phyloP scores from a whole-genome alignment of 78 protist species.

The Planoprotostelium fungivorum region DNA sequence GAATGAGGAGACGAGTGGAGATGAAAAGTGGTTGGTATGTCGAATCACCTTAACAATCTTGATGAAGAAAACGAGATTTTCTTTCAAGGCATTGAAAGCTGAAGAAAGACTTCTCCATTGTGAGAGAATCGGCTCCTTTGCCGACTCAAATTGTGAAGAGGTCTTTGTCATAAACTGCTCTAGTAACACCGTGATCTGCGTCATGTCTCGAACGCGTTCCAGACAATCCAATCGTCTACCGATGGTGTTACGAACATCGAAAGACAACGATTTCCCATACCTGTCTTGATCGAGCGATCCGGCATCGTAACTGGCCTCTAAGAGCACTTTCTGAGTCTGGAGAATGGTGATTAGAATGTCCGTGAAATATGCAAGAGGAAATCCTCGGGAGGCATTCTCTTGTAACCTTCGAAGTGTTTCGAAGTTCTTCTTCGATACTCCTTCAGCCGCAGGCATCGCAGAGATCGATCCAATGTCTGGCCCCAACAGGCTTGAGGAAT shows the following conservation, averaged over 20 bases:
- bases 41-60: background rate
- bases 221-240: background rate
- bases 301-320: background rate
- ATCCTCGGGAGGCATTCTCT: background rate
- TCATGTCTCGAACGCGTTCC: background rate
- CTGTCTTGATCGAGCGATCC: background rate
- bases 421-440: background rate
- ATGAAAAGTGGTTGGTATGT: too few species aligned
- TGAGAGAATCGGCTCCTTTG: background rate
- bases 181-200: background rate
- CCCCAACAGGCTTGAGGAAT: too few species aligned
- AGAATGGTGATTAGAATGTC: background rate
- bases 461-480: too few species aligned
- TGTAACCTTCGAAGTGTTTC: background rate
- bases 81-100: background rate
- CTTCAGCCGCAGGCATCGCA: too few species aligned
- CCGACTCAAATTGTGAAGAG: background rate
- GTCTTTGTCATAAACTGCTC: background rate
- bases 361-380: background rate
- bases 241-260: background rate
- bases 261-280: background rate
- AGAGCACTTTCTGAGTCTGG: background rate
- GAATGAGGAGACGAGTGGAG: too few species aligned
- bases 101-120: background rate
- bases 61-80: background rate